Percentiles rank a stretch among this genome's conserved stretches.
Conservation (phyloP, 2,329 filamentous ascomycete species). For the Cercospora berteroae region DNA sequence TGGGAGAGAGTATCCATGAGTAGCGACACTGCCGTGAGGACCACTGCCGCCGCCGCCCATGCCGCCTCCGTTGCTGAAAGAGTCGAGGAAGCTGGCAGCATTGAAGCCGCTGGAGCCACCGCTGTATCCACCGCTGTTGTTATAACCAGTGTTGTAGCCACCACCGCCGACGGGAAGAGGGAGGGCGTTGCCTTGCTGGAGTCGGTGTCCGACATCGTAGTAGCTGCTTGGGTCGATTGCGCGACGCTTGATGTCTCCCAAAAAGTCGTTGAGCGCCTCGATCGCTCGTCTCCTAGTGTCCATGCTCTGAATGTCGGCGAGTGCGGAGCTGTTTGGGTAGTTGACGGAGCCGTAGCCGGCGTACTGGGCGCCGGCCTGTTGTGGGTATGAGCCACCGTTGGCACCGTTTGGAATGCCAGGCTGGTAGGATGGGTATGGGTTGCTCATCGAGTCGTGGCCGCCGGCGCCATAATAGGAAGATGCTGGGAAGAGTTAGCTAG, state of each 20-base stretch:
- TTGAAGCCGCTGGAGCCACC: slow-evolving; percentile 33
- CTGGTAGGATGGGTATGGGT: slow-evolving; percentile 36
- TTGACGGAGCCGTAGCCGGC: slow-evolving; percentile 44
- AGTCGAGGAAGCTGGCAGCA: slow-evolving; percentile 37
- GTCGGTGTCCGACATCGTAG: slow-evolving; percentile 81
- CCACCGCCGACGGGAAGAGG: slow-evolving; percentile 39
- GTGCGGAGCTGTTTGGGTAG: slow-evolving; percentile 44
- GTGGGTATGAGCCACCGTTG: slow-evolving; percentile 30
- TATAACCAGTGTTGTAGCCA: slow-evolving; percentile 42
- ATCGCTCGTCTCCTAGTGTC: slow-evolving; percentile 76
- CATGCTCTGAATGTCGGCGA: slow-evolving; percentile 45
- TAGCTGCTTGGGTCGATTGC: slow-evolving; percentile 89
- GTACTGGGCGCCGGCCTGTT: slow-evolving; percentile 35
- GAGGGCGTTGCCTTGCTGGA: slow-evolving; percentile 65
- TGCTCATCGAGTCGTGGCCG: slow-evolving; percentile 34
- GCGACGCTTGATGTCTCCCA: slow-evolving; percentile 86
- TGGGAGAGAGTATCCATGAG: slow-evolving; percentile 81
- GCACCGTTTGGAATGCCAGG: slow-evolving; percentile 29
- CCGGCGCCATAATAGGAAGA: slow-evolving; percentile 36
- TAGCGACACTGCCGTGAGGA: slow-evolving; percentile 55
- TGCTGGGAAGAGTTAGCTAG: slow-evolving; percentile 22
- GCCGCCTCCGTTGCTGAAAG: slow-evolving; percentile 34
- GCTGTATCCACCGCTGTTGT: slow-evolving; percentile 29
- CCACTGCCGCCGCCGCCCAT: slow-evolving; percentile 42
- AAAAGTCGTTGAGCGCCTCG: slow-evolving; percentile 90